Percentiles rank a stretch among this genome's conserved stretches.
Evolutionary conservation across 2,329 filamentous ascomycete species (phyloP).

Genomic region (Drechslera avenae): DNA sequence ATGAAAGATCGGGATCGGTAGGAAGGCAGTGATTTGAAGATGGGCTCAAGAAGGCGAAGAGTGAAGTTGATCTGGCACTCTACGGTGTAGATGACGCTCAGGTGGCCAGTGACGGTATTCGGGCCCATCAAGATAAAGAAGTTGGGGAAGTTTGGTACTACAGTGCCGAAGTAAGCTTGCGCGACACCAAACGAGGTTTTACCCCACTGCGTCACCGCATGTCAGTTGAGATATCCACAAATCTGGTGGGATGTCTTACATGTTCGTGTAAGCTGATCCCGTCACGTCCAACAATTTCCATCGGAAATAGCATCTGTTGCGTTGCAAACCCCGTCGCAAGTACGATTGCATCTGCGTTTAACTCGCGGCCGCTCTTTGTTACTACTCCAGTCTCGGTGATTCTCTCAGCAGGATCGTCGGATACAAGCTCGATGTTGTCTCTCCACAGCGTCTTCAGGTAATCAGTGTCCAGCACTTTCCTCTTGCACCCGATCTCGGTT

Average conservation of each 20-base stretch:
- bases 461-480: slow-evolving; percentile 55
- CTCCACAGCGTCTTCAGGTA: slow-evolving; percentile 53
- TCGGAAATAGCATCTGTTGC: slow-evolving; percentile 53
- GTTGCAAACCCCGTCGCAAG: slow-evolving; percentile 59
- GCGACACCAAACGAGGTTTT: slow-evolving; percentile 42
- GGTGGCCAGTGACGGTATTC: slow-evolving; percentile 56
- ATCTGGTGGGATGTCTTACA: slow-evolving; percentile 21
- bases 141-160: slow-evolving; percentile 45
- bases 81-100: slow-evolving; percentile 57
- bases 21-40: slow-evolving; percentile 44
- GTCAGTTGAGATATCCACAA: background rate
- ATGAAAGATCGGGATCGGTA: slow-evolving; percentile 30
- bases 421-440: slow-evolving; percentile 51
- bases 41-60: slow-evolving; percentile 50
- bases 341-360: slow-evolving; percentile 55
- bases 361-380: slow-evolving; percentile 46
- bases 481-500: slow-evolving; percentile 56
- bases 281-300: slow-evolving; percentile 54
- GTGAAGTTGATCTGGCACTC: slow-evolving; percentile 60
- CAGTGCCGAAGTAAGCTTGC: slow-evolving; percentile 58
- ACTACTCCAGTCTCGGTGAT: slow-evolving; percentile 49
- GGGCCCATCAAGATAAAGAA: slow-evolving; percentile 32
- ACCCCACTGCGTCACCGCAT: slow-evolving; percentile 44
- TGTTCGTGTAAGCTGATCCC: slow-evolving; percentile 50
- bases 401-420: slow-evolving; percentile 48